Base-by-base conservation (phyloP, 768 basidiomycete species). In the Boletus edulis region DNA sequence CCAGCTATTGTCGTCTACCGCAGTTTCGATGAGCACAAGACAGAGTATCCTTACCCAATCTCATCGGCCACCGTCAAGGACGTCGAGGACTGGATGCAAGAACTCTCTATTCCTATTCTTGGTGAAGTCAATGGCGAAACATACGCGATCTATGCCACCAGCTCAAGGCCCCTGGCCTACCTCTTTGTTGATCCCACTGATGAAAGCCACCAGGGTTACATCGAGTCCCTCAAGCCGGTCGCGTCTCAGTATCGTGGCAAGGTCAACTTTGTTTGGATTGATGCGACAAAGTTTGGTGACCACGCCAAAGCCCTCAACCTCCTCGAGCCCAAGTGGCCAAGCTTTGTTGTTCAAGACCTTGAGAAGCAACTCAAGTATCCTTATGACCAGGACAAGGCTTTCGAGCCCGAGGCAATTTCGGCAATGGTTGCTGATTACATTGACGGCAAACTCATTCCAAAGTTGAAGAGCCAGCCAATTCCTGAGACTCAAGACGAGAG, bases 241-340 rank as follows among this genome's bases (percentile, higher is more conserved):
- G 97, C 97, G 8, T 76, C 84, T 49, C 83, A 86, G 67, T 84
- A 83, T 79, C 93, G 91, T 75, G 81, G 85, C 63, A 86, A 91
- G 75, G 67, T 98, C 69, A 97, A 97, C 85, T 97, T 98, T 71
- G 96, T 98, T 57, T 96, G 87, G 86, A 98, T 99, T 63, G 97
- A 99, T 71, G 94, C 93, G 22, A 75, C 88, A 75, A 94, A 94
- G 72, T 99, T 94, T 64, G 84, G 83, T 64, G 96, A 98, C 65
- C 97, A 99, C 76, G 97, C 88, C 62, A 94, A 93, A 73, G 90
- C 91, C 2, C 82, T 99, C 54, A 96, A 95, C 80, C 81, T 99
- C 52, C 68, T 71, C 27, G 91, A 93, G 65, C 73, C 84, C 63
- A 87, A 88, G 63, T 98, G 94, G 94, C 97, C 97, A 12, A 79